Conservation (phyloP, 257 asterid species). For the Ophiorrhiza pumila region DNA sequence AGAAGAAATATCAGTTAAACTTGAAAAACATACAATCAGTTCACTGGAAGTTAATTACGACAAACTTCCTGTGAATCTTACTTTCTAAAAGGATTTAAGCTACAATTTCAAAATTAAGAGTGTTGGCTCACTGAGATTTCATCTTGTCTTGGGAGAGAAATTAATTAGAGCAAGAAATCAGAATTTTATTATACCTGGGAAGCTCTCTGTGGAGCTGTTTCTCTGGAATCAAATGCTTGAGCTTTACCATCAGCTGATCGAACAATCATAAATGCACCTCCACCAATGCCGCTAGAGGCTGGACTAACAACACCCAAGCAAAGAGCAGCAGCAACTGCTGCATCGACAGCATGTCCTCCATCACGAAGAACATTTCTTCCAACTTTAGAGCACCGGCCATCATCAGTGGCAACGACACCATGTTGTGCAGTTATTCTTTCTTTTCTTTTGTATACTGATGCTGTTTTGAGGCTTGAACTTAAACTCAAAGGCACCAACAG, state of each 20-base stretch:
- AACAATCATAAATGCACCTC: conserved; percentile 70
- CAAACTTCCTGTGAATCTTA: background rate
- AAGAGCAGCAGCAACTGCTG: conserved; percentile 69
- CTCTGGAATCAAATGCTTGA: conserved; percentile 64
- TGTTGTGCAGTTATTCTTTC: conserved; percentile 30
- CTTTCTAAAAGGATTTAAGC: background rate
- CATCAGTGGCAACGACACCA: conserved; percentile 62
- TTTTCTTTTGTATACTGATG: conserved; percentile 10
- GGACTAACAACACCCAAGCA: conserved; percentile 75
- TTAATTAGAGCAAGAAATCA: background rate
- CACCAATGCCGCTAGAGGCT: conserved; percentile 77
- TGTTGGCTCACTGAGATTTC: background rate
- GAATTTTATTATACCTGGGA: conserved; percentile 33
- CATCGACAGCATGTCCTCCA: conserved; percentile 79
- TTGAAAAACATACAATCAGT: background rate
- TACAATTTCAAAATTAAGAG: background rate
- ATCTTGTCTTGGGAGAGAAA: background rate
- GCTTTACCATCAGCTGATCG: conserved; percentile 35
- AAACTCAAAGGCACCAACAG: conserved; percentile 10
- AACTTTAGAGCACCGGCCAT: conserved; percentile 53
- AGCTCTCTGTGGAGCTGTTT: conserved; percentile 56
- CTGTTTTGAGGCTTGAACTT: conserved; percentile 2
- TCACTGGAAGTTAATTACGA: background rate
- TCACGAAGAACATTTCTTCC: conserved; percentile 45
- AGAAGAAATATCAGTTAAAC: background rate